A percentile compares a stretch with the other conserved stretches of the same genome.
Conservation (phyloP, 2,329 filamentous ascomycete species). For the Phialocephala subalpina region DNA sequence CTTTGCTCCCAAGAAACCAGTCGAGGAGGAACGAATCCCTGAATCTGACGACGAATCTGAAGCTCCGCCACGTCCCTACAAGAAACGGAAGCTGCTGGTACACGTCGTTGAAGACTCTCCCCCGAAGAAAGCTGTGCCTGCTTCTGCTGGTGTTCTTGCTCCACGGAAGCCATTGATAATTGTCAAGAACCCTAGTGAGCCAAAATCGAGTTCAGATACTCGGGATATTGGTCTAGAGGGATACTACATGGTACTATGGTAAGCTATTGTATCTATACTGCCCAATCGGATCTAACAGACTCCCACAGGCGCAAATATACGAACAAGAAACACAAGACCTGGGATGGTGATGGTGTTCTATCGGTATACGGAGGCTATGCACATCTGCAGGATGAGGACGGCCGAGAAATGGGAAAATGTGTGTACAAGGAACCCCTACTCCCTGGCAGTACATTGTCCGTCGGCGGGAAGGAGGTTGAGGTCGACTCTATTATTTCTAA, state of each 20-base stretch:
- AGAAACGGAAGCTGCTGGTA: constrained; percentile 39
- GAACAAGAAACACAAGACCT: constrained; percentile 78
- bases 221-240: constrained; percentile 32
- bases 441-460: constrained; percentile 65
- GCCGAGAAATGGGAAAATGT: constrained; percentile 67
- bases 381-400: constrained; percentile 67
- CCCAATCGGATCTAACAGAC: constrained; percentile 16
- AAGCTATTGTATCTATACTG: constrained; percentile 3
- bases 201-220: constrained; percentile 19
- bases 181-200: constrained; percentile 37
- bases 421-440: constrained; percentile 63
- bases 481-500: constrained; percentile 68
- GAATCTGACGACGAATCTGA: constrained; percentile 37
- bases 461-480: constrained; percentile 74
- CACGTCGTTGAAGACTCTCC: constrained; percentile 39
- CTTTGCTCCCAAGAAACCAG: constrained; percentile 24
- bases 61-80: constrained; percentile 31
- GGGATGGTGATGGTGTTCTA: constrained; percentile 77
- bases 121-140: constrained; percentile 22
- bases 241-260: constrained; percentile 46
- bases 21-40: constrained; percentile 24
- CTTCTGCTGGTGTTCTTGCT: constrained; percentile 35
- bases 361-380: constrained; percentile 64
- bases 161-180: constrained; percentile 42
- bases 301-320: constrained; percentile 69